phyloP scores from a whole-genome alignment of 2,329 filamentous ascomycete species.

The Stylonectria norvegica region DNA sequence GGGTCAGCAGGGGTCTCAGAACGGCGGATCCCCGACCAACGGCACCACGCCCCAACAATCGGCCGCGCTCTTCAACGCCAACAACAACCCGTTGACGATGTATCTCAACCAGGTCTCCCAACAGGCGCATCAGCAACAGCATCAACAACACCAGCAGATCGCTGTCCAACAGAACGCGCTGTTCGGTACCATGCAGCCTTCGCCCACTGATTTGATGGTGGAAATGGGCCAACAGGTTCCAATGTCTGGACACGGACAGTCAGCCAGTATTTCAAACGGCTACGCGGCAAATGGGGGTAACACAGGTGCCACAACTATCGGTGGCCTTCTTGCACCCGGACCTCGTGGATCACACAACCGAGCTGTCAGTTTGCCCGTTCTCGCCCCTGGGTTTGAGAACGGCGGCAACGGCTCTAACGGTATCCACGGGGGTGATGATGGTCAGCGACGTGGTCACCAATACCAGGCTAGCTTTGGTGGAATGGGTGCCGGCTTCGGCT shows the following conservation, averaged over 20 bases:
- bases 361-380: constrained; percentile 80
- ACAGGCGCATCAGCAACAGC: constrained; percentile 69
- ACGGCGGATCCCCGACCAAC: constrained; percentile 54
- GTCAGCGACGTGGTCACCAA: constrained; percentile 61
- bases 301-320: constrained; percentile 65
- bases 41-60: constrained; percentile 59
- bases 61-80: constrained; percentile 73
- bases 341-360: constrained; percentile 64
- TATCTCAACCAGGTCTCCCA: constrained; percentile 82
- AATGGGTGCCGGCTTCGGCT: constrained; percentile 56
- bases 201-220: constrained; percentile 53
- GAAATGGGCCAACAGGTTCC: constrained; percentile 60
- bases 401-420: constrained; percentile 51
- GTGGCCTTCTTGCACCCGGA: constrained; percentile 71
- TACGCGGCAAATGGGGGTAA: constrained; percentile 51
- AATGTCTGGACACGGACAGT: constrained; percentile 61
- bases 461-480: constrained; percentile 63
- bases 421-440: constrained; percentile 46
- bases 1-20: constrained; percentile 61
- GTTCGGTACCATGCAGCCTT: constrained; percentile 68
- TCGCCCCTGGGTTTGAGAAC: constrained; percentile 62
- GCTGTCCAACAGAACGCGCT: constrained; percentile 75
- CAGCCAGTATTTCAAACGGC: constrained; percentile 63
- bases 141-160: constrained; percentile 69
- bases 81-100: constrained; percentile 86